Percentiles rank a stretch among this genome's conserved stretches.
Conservation (phyloP, 805 yeast genomes). For the Ogataea minuta region DNA sequence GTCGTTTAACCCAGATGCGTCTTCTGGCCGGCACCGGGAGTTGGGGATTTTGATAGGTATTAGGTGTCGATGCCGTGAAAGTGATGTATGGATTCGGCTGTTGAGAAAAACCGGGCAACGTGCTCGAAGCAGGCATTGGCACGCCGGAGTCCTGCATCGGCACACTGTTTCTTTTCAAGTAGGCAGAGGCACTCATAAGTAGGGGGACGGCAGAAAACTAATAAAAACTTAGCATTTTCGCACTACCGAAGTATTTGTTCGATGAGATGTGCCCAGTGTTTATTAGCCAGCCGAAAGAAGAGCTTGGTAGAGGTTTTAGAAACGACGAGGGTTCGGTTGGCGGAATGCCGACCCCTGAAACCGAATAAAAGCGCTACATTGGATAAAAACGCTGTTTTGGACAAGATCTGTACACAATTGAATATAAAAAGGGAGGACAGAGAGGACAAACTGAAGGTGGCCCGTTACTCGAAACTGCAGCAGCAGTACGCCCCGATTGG, state of each 20-base stretch:
- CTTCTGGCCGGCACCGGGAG: slow-evolving; percentile 25
- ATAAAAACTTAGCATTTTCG: slow-evolving; percentile 1
- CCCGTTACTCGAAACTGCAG: background rate
- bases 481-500: slow-evolving; percentile 1
- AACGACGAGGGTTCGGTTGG: too few species aligned
- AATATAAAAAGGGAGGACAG: background rate
- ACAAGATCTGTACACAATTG: background rate
- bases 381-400: background rate
- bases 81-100: slow-evolving; percentile 17
- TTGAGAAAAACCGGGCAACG: slow-evolving; percentile 5
- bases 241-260: slow-evolving; percentile 1
- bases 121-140: background rate
- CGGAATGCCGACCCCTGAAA: too few species aligned
- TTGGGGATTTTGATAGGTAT: slow-evolving; percentile 14
- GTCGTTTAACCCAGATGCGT: slow-evolving; percentile 56
- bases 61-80: slow-evolving; percentile 18
- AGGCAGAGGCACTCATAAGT: slow-evolving; percentile 8
- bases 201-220: background rate
- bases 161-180: slow-evolving; percentile 3
- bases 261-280: too few species aligned
- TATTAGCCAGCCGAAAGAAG: too few species aligned
- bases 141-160: slow-evolving; percentile 3
- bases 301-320: too few species aligned
- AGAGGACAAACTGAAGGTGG: background rate
- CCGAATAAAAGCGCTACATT: too few species aligned